phyloP scores from a whole-genome alignment of 495 filamentous ascomycete genomes.

The Tuber indicum region DNA sequence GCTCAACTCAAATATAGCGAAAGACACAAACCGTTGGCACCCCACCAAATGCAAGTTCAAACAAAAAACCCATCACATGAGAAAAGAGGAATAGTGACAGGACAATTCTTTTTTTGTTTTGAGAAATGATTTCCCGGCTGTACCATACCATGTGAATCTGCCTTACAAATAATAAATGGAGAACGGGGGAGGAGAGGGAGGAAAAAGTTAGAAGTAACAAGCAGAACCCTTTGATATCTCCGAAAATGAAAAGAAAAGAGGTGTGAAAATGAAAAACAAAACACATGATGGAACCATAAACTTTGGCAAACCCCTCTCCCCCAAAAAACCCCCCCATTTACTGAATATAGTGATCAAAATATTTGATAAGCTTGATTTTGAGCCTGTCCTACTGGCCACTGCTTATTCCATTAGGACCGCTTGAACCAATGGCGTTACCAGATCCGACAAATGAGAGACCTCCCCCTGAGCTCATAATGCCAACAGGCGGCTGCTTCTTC shows the following conservation, averaged over 20 bases:
- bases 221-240: not conserved
- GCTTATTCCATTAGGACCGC: not conserved
- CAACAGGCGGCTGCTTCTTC: slow-evolving; percentile 19
- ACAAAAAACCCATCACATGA: not conserved
- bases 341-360: not conserved
- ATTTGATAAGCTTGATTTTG: not conserved
- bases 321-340: not conserved
- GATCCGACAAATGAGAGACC: slow-evolving; percentile 11
- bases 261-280: not conserved
- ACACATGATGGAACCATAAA: not conserved
- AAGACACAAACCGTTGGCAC: not conserved
- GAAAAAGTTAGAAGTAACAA: not conserved
- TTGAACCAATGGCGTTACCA: not conserved
- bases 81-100: not conserved
- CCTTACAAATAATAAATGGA: not conserved
- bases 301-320: not conserved
- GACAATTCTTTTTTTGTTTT: not conserved
- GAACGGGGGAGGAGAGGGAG: not conserved
- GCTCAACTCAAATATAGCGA: not conserved
- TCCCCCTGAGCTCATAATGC: slow-evolving; percentile 27
- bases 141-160: not conserved
- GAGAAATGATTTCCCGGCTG: not conserved
- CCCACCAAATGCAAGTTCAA: slow-evolving; percentile 1
- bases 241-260: not conserved
- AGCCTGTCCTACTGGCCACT: not conserved